Base-by-base conservation (phyloP, 176 grass and related monocot genomes). In the Cymbopogon citratus region DNA sequence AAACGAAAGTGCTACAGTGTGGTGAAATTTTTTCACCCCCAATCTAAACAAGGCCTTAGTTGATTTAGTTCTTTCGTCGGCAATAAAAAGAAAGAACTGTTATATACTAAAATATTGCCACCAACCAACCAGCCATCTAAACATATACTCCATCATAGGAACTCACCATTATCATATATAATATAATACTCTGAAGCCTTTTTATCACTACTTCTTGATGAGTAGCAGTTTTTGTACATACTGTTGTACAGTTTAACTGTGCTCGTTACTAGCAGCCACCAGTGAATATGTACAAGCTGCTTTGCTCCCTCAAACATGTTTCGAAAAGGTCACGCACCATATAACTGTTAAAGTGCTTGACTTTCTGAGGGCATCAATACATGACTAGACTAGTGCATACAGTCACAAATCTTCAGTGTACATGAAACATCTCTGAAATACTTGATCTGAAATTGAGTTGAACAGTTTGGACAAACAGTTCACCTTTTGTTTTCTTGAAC, bases 221-320 rank as follows among this genome's bases (percentile, higher is more conserved):
- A 71, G 12, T 71, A 74, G 38, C 69, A 75, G 19, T 21, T 41
- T 83, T 74, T 86, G 12, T 60, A 25, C 26, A 63, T 63, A 66
- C 18, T 60, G 3, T 48, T 85, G 12, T 52, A 89, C 62, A 34
- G 41, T 52, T 76, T 21, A 63, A 71, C 77, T 71, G 81, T 52
- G 5, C 27, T 62, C 48, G 63, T 77, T 77, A 44, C 54, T 59
- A 44, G 19, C 9, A 21, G 66, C 21, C 56, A 26, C n/a, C 48
- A 63, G 14, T 39, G 27, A 57, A 57, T 84, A 52, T 69, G 76
- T 24, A 6, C 56, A 40, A 25, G 49, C 63, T 72, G 72, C 74
- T 57, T 77, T 74, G 63, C 63, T 64, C 14, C 63, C 24, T 64
- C 40, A 84, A 74, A 69, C 46, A 69, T 75, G 76, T 80, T 67